A percentile compares a stretch with the other conserved stretches of the same genome.
These are phyloP conservation scores for Coniella vitis DNA, from an alignment of 2,329 filamentous ascomycete genomes.

Conservation along the genomic window DNA sequence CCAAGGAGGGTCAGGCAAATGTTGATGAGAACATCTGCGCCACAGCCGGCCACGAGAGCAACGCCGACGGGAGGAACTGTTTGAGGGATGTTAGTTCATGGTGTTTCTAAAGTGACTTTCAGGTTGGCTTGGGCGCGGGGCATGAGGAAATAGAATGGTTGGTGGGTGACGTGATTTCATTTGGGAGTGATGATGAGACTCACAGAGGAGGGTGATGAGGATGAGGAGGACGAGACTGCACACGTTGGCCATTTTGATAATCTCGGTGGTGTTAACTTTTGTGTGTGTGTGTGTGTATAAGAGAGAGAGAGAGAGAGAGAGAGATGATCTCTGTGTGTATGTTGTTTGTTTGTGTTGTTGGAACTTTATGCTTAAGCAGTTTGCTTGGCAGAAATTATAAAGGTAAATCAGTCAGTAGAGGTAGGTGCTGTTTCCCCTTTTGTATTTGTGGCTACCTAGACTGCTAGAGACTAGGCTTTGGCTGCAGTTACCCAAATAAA, in stretches of 20 bases:
- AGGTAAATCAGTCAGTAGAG: not conserved
- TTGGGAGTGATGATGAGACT: no score
- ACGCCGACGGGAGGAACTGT: slow-evolving; percentile 61
- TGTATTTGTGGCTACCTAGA: no score
- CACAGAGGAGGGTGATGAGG: slow-evolving; percentile 14
- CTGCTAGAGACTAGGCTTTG: no score
- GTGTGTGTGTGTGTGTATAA: not conserved
- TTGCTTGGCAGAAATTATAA: no score
- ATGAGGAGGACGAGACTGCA: slow-evolving; percentile 10
- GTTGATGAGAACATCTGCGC: slow-evolving; percentile 59
- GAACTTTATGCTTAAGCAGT: no score
- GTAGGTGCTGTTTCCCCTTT: not conserved
- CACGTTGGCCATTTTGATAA: slow-evolving; percentile 8
- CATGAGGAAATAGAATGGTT: not conserved
- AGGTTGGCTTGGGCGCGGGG: no score
- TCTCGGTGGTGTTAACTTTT: not conserved
- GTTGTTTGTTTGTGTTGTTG: no score
- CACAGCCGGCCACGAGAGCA: slow-evolving; percentile 58
- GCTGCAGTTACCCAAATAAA: no score
- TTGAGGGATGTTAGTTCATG: not conserved
- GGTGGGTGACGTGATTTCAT: no score
- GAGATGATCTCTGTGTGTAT: no score
- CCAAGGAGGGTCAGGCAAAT: slow-evolving; percentile 59
- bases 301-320: no score
- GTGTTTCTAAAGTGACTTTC: slow-evolving; percentile 1